Evolutionary conservation across 768 basidiomycete species (phyloP).

Genomic region (Cantharellus cinnabarinus): DNA sequence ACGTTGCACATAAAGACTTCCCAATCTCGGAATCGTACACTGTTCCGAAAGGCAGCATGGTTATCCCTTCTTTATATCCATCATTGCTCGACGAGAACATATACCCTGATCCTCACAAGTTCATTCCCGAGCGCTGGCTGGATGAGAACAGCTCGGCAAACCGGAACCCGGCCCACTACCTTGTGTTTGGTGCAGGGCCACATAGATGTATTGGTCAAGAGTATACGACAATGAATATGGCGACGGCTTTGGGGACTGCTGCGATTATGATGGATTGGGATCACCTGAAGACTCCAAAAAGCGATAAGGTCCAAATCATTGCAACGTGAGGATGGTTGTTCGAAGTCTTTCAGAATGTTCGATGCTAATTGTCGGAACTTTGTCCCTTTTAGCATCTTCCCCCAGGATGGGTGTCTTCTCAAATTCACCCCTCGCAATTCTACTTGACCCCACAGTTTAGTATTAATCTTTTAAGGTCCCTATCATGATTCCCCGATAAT

Average conservation of each 20-base stretch:
- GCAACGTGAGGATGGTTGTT: slow-evolving; percentile 34
- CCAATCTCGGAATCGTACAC: slow-evolving; percentile 84
- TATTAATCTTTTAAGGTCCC: not conserved
- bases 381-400: slow-evolving; percentile 39
- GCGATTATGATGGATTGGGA: slow-evolving; percentile 65
- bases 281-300: slow-evolving; percentile 61
- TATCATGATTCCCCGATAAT: not conserved
- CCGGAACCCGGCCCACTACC: slow-evolving; percentile 78
- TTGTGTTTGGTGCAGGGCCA: slow-evolving; percentile 87
- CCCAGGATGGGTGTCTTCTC: slow-evolving; percentile 73
- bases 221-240: slow-evolving; percentile 85
- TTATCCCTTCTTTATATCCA: slow-evolving; percentile 85
- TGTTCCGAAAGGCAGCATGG: slow-evolving; percentile 77
- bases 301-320: slow-evolving; percentile 76
- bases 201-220: slow-evolving; percentile 85
- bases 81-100: slow-evolving; percentile 77
- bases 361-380: not conserved
- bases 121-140: slow-evolving; percentile 85
- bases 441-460: not conserved
- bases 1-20: slow-evolving; percentile 73
- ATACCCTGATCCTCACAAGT: slow-evolving; percentile 68
- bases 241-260: slow-evolving; percentile 66
- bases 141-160: slow-evolving; percentile 61
- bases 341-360: not conserved
- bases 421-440: slow-evolving; percentile 43